A percentile compares a stretch with the other conserved stretches of the same genome.
These are phyloP conservation scores for Phaeotremella fagi DNA, from an alignment of 768 basidiomycete genomes.

Conservation along the genomic window DNA sequence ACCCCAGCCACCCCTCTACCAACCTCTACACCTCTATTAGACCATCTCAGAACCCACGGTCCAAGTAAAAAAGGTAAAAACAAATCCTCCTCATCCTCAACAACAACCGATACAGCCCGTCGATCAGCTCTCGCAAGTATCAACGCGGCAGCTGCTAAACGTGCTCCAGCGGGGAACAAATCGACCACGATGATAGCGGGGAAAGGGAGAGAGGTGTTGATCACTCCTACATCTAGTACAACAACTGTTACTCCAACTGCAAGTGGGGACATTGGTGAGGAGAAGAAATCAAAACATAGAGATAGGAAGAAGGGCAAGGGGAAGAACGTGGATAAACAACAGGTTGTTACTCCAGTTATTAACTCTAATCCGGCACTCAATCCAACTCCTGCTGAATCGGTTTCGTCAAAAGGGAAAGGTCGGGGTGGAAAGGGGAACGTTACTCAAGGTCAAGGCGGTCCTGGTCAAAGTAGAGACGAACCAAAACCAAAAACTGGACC, in stretches of 20 bases:
- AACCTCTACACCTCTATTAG: constrained; percentile 84
- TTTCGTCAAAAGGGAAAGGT: constrained; percentile 1
- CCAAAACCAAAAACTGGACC: no score
- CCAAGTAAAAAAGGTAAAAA: constrained; percentile 52
- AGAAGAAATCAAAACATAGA: background rate
- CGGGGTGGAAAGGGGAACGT: constrained; percentile 3
- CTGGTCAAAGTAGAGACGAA: background rate
- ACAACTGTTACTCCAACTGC: background rate
- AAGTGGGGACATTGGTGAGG: background rate
- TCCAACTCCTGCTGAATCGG: background rate
- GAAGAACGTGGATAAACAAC: background rate
- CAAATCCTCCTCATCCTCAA: constrained; percentile 8
- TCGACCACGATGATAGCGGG: constrained; percentile 32
- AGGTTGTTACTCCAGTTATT: background rate
- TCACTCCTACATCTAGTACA: constrained; percentile 5
- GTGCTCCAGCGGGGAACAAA: constrained; percentile 11
- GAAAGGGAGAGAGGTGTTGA: constrained; percentile 30
- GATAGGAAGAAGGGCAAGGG: constrained; percentile 3
- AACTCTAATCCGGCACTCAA: background rate
- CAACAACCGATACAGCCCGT: constrained; percentile 17
- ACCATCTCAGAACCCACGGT: constrained; percentile 66
- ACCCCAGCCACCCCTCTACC: no score
- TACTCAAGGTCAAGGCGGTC: background rate
- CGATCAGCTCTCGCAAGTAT: constrained; percentile 26
- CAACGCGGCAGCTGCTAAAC: constrained; percentile 25